Conservation (phyloP, 495 filamentous ascomycete genomes). For the Acidomyces sp. region DNA sequence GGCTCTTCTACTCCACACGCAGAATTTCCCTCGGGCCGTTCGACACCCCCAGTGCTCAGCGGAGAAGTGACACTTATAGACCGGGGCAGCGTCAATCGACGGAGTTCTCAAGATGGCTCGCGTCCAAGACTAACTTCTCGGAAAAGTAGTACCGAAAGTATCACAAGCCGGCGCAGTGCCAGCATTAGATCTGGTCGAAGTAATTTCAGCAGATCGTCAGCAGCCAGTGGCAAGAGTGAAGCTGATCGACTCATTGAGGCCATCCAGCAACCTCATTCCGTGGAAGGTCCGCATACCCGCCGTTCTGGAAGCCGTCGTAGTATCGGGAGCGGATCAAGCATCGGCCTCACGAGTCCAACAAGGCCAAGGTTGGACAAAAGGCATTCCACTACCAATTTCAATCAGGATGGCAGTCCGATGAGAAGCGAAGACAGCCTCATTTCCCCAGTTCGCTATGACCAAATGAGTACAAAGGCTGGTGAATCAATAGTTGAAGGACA, state of each 20-base stretch:
- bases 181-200: constrained; percentile 43
- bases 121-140: constrained; percentile 9
- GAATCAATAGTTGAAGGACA: constrained; percentile 21
- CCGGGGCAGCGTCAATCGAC: constrained; percentile 20
- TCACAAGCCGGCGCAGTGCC: constrained; percentile 31
- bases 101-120: neutral
- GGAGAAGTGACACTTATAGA: constrained; percentile 49
- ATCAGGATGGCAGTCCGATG: constrained; percentile 3
- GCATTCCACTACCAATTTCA: constrained; percentile 1
- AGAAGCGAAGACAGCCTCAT: neutral
- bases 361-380: constrained; percentile 14
- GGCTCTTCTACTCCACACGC: constrained; percentile 22
- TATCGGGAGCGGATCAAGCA: neutral
- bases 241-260: constrained; percentile 65
- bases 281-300: constrained; percentile 24
- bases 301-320: constrained; percentile 6
- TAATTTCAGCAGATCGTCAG: constrained; percentile 29
- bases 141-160: constrained; percentile 30
- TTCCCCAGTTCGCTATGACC: no score
- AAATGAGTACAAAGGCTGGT: constrained; percentile 15
- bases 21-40: neutral
- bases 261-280: constrained; percentile 47
- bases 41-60: constrained; percentile 27
- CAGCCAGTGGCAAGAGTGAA: constrained; percentile 46
- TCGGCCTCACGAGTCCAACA: neutral